Evolutionary conservation across 2,329 filamentous ascomycete species (phyloP).

Genomic region (Thielaviopsis ethacetica): DNA sequence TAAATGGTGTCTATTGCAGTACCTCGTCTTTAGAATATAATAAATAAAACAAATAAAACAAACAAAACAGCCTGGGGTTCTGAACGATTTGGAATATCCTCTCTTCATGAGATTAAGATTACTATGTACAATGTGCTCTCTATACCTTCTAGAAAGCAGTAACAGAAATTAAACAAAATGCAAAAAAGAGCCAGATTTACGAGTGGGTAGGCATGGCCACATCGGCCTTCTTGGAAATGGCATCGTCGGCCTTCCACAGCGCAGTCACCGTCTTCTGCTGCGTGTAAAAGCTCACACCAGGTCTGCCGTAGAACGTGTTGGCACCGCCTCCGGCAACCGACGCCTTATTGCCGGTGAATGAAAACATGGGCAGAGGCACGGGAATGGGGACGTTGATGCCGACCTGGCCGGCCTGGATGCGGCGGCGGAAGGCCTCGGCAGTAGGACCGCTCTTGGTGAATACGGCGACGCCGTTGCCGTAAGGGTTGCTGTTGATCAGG

Average conservation of each 20-base stretch:
- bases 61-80: neutral
- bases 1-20: neutral
- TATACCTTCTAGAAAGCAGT: neutral
- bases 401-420: constrained; percentile 73
- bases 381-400: constrained; percentile 75
- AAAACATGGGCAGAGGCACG: constrained; percentile 55
- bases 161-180: neutral
- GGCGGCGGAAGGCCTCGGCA: constrained; percentile 60
- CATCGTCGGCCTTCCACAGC: constrained; percentile 46
- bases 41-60: neutral
- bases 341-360: constrained; percentile 70
- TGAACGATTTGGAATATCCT: neutral
- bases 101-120: neutral
- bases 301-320: constrained; percentile 89
- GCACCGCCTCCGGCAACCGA: constrained; percentile 81
- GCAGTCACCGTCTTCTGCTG: constrained; percentile 96
- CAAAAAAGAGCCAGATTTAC: neutral
- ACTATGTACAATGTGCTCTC: neutral
- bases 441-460: constrained; percentile 67
- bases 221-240: constrained; percentile 66
- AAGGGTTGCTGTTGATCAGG: constrained; percentile 72
- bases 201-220: constrained; percentile 60
- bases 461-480: constrained; percentile 74
- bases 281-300: constrained; percentile 87
- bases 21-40: neutral